Conservation (phyloP, 2,329 filamentous ascomycete species). For the Dactylellina drechsleri region DNA sequence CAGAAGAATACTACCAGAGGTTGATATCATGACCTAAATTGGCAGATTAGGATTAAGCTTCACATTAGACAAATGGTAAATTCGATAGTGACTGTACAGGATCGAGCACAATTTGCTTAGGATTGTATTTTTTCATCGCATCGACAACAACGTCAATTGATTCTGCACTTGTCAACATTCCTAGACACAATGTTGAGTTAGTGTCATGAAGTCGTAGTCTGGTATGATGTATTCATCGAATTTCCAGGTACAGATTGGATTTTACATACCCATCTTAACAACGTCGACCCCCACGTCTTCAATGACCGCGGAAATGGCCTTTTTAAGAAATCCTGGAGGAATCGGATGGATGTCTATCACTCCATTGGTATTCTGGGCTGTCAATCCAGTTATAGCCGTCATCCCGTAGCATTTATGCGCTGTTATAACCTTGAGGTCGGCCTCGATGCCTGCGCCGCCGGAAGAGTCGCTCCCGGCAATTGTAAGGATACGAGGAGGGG, state of each 20-base stretch:
- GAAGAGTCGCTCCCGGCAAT: slow-evolving; percentile 92
- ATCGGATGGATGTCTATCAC: slow-evolving; percentile 83
- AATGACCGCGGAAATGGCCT: slow-evolving; percentile 85
- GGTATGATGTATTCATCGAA: neutral
- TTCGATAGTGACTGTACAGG: slow-evolving; percentile 66
- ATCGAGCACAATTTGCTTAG: slow-evolving; percentile 74
- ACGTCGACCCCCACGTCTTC: slow-evolving; percentile 88
- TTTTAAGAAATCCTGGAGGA: slow-evolving; percentile 79
- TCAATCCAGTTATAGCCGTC: slow-evolving; percentile 93
- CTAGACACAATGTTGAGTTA: slow-evolving; percentile 63
- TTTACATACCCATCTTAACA: slow-evolving; percentile 73
- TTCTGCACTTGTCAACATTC: slow-evolving; percentile 81
- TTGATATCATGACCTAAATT: slow-evolving; percentile 86
- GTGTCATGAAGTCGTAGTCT: no score
- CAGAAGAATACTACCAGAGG: slow-evolving; percentile 77
- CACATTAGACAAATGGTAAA: neutral
- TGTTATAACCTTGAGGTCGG: slow-evolving; percentile 92
- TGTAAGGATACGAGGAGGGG: slow-evolving; percentile 72
- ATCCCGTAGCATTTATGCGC: slow-evolving; percentile 95
- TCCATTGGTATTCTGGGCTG: slow-evolving; percentile 91
- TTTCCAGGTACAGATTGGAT: slow-evolving; percentile 66
- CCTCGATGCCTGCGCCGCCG: slow-evolving; percentile 93
- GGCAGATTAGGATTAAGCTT: neutral
- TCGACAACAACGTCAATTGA: slow-evolving; percentile 76
- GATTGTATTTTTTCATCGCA: slow-evolving; percentile 69